Base-by-base conservation (phyloP, 2,329 filamentous ascomycete genomes). In the Venturia aucupariae region DNA sequence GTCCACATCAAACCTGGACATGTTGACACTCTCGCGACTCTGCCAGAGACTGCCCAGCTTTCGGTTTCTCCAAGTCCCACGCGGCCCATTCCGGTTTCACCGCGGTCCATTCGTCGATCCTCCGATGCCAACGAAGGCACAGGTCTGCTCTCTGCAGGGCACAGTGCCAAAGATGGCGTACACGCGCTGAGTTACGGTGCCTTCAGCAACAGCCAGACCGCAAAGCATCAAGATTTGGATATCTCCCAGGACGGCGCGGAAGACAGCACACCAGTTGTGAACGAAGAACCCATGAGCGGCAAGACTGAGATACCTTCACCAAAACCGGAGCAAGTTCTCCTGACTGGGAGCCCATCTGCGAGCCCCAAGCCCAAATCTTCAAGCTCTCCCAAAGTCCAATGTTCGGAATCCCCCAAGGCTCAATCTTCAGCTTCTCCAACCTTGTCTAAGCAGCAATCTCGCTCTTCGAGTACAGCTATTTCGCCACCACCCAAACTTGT, bases 1-100 rank as follows among this genome's bases (percentile, higher is more conserved):
- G 85, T 88, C 67, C 87, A 87, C 73, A 87, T 88, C 73, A 88
- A 88, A 72, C 84, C 84, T 17, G 83, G 79, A 17, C 72, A 71
- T 64, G 76, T 61, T 27, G 59, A 54, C 8, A 27, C 41, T 30
- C 32, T 62, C 3, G 35, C 39, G 17, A 17, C 60, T 22, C 59
- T 65, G 13, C 54, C 55, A 41, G 63, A 64, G 41, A 61, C 63
- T 15, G 27, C 22, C 10, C 63, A 64, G 42, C 30, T 57, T 57
- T 35, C 27, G 8, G 30, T 35, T 7, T 24, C 44, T 35, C 62
- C 62, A 61, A 44, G 30, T n/a, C 42, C 46, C 4, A 38, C 42
- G 17, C 46, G 32, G 10, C 62, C 48, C 17, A 24, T 30, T 46
- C 11, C 11, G 4, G 13, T 15, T 35, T 35, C 51, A 57, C 30